A percentile compares a stretch with the other conserved stretches of the same genome.
Evolutionary conservation across 352 stramenopile genomes (phyloP).

Genomic region (Phytophthora melonis): DNA sequence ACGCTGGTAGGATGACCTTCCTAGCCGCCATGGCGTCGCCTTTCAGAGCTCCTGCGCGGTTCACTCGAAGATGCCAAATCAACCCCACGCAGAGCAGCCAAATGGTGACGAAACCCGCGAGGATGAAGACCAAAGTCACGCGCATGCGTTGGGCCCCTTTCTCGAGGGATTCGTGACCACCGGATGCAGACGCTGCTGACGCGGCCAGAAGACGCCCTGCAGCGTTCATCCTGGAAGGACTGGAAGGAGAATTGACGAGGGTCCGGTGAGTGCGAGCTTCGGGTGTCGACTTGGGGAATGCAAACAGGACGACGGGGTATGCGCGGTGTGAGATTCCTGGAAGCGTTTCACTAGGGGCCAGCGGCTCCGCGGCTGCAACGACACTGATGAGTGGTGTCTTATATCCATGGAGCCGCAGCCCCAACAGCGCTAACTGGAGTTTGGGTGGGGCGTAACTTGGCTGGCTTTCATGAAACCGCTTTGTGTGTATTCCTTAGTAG

Average conservation of each 20-base stretch:
- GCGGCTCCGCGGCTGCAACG: background rate
- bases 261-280: constrained; percentile 14
- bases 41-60: constrained; percentile 40
- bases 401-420: background rate
- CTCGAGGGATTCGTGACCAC: background rate
- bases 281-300: constrained; percentile 28
- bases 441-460: background rate
- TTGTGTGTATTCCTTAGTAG: background rate
- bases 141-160: constrained; percentile 26
- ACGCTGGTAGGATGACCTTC: constrained; percentile 56
- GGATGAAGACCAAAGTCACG: constrained; percentile 35
- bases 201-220: constrained; percentile 27
- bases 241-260: background rate
- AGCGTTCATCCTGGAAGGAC: background rate
- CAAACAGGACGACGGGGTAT: constrained; percentile 7
- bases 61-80: constrained; percentile 45
- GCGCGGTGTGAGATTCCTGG: constrained; percentile 7
- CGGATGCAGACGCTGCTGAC: background rate
- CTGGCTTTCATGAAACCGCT: background rate
- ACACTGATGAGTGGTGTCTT: constrained; percentile 1
- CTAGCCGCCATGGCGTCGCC: constrained; percentile 38
- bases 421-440: constrained; percentile 1
- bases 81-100: constrained; percentile 46
- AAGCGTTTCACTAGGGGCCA: constrained; percentile 19
- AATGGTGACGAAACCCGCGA: constrained; percentile 47